phyloP scores from a whole-genome alignment of 768 basidiomycete genomes.

The Crucibulum laeve region DNA sequence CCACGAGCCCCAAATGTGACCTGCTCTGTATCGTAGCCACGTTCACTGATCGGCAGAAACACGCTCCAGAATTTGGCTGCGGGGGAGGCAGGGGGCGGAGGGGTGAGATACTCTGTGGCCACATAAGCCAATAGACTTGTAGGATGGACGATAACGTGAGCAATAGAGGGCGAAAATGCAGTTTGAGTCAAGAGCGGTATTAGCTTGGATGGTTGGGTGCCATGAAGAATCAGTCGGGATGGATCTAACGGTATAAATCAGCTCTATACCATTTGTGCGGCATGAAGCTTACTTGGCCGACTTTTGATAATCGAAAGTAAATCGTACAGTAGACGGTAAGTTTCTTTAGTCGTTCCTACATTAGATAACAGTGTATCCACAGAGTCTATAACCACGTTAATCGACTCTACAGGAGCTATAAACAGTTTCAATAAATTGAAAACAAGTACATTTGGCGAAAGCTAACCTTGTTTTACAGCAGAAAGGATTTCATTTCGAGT shows the following conservation, averaged over 20 bases:
- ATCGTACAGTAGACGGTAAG: conserved; percentile 47
- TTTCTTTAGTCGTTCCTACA: conserved; percentile 45
- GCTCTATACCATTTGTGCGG: conserved; percentile 1
- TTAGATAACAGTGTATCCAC: conserved; percentile 62
- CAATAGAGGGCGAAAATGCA: conserved; percentile 58
- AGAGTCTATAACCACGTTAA: conserved; percentile 70
- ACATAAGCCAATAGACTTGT: conserved; percentile 65
- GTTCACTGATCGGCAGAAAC: conserved; percentile 66
- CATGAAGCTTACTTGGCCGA: conserved; percentile 42
- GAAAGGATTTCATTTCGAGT: conserved; percentile 31
- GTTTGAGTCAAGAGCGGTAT: conserved; percentile 56
- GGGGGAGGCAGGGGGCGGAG: conserved; percentile 60
- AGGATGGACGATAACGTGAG: conserved; percentile 66
- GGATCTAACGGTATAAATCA: conserved; percentile 27
- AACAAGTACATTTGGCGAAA: background rate
- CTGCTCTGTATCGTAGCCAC: conserved; percentile 51
- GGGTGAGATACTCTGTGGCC: conserved; percentile 63
- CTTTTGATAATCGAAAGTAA: conserved; percentile 39
- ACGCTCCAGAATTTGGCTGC: conserved; percentile 78
- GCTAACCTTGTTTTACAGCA: conserved; percentile 35
- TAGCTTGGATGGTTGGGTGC: conserved; percentile 42
- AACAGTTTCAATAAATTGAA: conserved; percentile 6
- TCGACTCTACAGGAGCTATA: conserved; percentile 38
- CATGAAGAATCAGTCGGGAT: conserved; percentile 60
- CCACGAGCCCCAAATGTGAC: conserved; percentile 57